These are phyloP conservation scores for Wickerhamiella siamensis DNA, from an alignment of 805 yeast species.

Conservation along the genomic window DNA sequence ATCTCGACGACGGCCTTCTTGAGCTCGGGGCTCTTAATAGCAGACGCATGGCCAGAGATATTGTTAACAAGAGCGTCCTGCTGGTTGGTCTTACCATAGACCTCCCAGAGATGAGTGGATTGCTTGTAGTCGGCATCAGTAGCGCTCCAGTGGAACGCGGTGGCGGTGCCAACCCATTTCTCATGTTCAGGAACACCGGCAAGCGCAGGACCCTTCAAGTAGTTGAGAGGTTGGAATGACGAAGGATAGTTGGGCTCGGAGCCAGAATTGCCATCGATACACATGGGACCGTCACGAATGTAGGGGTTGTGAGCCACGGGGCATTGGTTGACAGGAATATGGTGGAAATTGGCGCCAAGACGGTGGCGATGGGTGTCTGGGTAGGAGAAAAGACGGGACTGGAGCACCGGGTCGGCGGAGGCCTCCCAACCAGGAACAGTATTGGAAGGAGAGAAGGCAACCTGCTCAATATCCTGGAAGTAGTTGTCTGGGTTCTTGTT, in stretches of 20 bases:
- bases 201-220: conserved; percentile 19
- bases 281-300: conserved; percentile 51
- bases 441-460: conserved; percentile 61
- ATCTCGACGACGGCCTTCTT: conserved; percentile 67
- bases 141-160: conserved; percentile 76
- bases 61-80: conserved; percentile 75
- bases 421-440: conserved; percentile 65
- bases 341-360: conserved; percentile 53
- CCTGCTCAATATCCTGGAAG: conserved; percentile 37
- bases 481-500: conserved; percentile 44
- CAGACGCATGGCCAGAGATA: conserved; percentile 54
- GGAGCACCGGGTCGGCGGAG: conserved; percentile 64
- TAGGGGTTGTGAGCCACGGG: conserved; percentile 35
- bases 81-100: conserved; percentile 65
- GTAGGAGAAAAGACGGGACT: conserved; percentile 61
- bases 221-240: conserved; percentile 25
- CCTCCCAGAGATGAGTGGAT: conserved; percentile 65
- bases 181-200: too few relatives aligned
- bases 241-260: conserved; percentile 39
- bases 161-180: conserved; percentile 68
- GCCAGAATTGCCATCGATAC: conserved; percentile 34
- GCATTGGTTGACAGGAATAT: conserved; percentile 50
- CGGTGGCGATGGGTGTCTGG: conserved; percentile 68
- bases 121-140: conserved; percentile 60
- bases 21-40: conserved; percentile 50